Conservation (phyloP, 1,284 basidiomycete species). For the Moesziomyces antarcticus region DNA sequence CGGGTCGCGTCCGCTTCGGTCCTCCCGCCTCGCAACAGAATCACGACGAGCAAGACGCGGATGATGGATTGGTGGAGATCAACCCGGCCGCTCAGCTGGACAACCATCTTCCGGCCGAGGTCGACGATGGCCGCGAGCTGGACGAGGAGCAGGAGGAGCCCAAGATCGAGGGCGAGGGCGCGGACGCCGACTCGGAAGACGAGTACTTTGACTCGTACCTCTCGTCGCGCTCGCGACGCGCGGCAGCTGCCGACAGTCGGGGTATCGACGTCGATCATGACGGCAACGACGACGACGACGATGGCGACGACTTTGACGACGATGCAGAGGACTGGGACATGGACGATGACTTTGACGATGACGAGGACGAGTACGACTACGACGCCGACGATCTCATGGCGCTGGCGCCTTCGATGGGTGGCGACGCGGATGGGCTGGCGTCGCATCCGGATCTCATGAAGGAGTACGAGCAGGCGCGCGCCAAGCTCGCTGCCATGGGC, state of each 20-base stretch:
- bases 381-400: slow-evolving; percentile 58
- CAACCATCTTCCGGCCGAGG: slow-evolving; percentile 15
- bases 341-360: slow-evolving; percentile 65
- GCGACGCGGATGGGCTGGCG: slow-evolving; percentile 27
- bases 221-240: slow-evolving; percentile 18
- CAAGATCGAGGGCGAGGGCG: slow-evolving; percentile 46
- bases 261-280: slow-evolving; percentile 74
- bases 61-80: slow-evolving; percentile 22
- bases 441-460: slow-evolving; percentile 52
- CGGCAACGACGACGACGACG: slow-evolving; percentile 9
- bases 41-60: slow-evolving; percentile 20
- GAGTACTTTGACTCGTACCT: slow-evolving; percentile 42
- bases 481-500: slow-evolving; percentile 39
- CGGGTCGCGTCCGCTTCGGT: slow-evolving; percentile 47
- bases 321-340: slow-evolving; percentile 79
- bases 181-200: slow-evolving; percentile 74
- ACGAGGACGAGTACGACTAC: slow-evolving; percentile 58
- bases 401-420: slow-evolving; percentile 53
- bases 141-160: slow-evolving; percentile 45
- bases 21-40: slow-evolving; percentile 8
- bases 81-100: slow-evolving; percentile 75
- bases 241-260: slow-evolving; percentile 21
- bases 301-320: slow-evolving; percentile 15
- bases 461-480: slow-evolving; percentile 62
- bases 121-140: slow-evolving; percentile 76